Evolutionary conservation across 2,329 filamentous ascomycete species (phyloP).

Genomic region (Rutstroemia sp.): DNA sequence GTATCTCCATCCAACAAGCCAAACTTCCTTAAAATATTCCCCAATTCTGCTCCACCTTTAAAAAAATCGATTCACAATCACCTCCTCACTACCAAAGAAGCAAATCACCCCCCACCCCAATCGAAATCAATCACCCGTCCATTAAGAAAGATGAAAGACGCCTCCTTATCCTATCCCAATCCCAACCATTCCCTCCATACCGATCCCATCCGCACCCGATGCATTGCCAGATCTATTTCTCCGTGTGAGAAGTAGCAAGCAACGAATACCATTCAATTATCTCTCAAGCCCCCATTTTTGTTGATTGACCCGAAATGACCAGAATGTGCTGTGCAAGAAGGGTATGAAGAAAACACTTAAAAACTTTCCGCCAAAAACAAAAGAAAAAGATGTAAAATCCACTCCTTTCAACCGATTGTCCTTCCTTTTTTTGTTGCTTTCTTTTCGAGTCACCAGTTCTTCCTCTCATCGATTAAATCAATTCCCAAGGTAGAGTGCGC

Average conservation of each 20-base stretch:
- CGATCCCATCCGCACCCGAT: not conserved
- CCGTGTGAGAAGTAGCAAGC: not conserved
- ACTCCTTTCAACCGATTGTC: not conserved
- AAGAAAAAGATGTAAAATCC: conserved; percentile 3
- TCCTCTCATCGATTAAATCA: conserved; percentile 1
- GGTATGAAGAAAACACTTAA: conserved; percentile 4
- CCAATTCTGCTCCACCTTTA: not conserved
- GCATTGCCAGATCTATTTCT: not conserved
- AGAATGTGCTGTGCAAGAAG: conserved; percentile 8
- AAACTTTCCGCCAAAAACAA: conserved; percentile 6
- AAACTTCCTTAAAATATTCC: not conserved
- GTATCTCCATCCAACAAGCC: conserved; percentile 10
- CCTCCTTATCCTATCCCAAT: not conserved
- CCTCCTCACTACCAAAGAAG: conserved; percentile 1
- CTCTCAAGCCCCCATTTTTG: conserved; percentile 1
- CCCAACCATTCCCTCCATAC: not conserved
- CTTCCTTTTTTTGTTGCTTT: not conserved
- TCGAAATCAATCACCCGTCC: not conserved
- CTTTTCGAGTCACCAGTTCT: conserved; percentile 1
- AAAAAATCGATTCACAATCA: not conserved
- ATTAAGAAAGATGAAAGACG: not conserved
- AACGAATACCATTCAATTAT: conserved; percentile 4
- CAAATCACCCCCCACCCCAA: not conserved
- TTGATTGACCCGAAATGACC: conserved; percentile 6
- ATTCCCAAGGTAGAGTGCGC: conserved; percentile 5